Percentiles rank a stretch among this genome's conserved stretches.
Evolutionary conservation across 371 early-diverging fungal genomes (phyloP).

Genomic region (Rhizopus microsporus): DNA sequence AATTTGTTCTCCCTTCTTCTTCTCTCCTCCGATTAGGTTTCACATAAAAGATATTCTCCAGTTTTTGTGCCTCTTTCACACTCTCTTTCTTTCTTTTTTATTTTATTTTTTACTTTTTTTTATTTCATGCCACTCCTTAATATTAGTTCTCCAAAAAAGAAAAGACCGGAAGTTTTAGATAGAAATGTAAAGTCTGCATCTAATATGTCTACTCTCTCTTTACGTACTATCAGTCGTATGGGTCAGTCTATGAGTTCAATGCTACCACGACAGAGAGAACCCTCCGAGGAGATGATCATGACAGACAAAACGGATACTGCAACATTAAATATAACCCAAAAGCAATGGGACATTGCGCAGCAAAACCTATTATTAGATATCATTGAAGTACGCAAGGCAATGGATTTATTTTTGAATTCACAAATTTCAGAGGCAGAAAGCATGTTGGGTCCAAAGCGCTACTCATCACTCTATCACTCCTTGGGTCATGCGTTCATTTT

Average conservation of each 20-base stretch:
- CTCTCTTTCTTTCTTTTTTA: constrained; percentile 6
- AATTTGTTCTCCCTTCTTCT: too few species aligned
- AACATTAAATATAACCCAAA: neutral
- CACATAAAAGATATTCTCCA: too few species aligned
- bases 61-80: neutral
- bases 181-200: constrained; percentile 34
- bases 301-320: neutral
- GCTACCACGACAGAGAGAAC: constrained; percentile 8
- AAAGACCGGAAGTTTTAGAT: constrained; percentile 88
- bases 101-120: constrained; percentile 1
- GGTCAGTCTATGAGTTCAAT: constrained; percentile 18
- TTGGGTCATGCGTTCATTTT: constrained; percentile 69
- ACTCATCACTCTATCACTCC: constrained; percentile 64
- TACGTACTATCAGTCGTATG: constrained; percentile 19
- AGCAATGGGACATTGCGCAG: constrained; percentile 12
- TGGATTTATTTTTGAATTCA: constrained; percentile 71
- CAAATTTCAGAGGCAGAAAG: constrained; percentile 65
- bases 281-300: neutral
- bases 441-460: constrained; percentile 46
- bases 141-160: constrained; percentile 53
- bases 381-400: constrained; percentile 54
- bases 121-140: constrained; percentile 9
- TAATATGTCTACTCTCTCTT: constrained; percentile 1
- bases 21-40: too few species aligned
- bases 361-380: constrained; percentile 43